phyloP scores from a whole-genome alignment of 106 monocot species.

The Xerophyta viscosa region DNA sequence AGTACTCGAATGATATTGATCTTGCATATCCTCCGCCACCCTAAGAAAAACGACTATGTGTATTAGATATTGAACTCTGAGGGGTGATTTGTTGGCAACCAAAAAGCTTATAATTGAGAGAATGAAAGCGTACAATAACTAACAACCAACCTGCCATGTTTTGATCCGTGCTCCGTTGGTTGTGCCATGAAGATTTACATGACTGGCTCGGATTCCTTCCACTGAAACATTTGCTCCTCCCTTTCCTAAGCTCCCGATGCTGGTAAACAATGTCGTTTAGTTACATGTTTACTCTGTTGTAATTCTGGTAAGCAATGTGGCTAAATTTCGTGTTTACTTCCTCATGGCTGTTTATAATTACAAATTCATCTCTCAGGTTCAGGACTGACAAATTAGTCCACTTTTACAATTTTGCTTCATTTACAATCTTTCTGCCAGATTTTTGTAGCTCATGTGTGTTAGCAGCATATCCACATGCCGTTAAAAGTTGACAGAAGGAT shows the following conservation, averaged over 20 bases:
- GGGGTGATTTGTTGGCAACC: neutral
- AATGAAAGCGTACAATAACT: neutral
- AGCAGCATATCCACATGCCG: no score
- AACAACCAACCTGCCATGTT: slow-evolving; percentile 33
- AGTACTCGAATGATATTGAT: neutral
- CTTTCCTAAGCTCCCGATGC: slow-evolving; percentile 9
- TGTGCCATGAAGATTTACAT: neutral
- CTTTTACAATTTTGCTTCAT: no score
- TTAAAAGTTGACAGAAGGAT: neutral
- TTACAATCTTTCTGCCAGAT: no score
- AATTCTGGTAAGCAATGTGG: neutral
- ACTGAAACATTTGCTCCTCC: neutral
- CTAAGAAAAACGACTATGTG: neutral
- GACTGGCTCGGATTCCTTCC: neutral
- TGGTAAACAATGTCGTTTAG: no score
- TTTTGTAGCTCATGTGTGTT: no score
- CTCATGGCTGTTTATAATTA: no score
- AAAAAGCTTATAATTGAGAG: neutral
- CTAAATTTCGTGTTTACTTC: no score
- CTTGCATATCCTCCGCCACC: neutral
- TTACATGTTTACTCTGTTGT: neutral
- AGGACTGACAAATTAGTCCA: no score
- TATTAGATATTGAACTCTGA: neutral
- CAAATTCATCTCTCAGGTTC: no score
- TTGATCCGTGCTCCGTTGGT: slow-evolving; percentile 29